These are phyloP conservation scores for Cytauxzoon felis DNA, from an alignment of 169 alveolate genomes.

Conservation along the genomic window DNA sequence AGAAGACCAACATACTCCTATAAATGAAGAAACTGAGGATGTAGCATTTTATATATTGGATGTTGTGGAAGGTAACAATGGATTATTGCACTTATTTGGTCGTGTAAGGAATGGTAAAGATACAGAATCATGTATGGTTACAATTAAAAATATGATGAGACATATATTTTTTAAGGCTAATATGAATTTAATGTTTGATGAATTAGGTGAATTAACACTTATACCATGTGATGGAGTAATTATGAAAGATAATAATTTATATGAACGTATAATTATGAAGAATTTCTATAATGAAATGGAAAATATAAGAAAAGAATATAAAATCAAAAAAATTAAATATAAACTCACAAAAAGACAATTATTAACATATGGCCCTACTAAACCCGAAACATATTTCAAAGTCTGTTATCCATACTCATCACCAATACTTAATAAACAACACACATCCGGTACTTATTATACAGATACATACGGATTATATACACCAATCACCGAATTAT, in stretches of 20 bases:
- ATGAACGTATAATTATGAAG: constrained; percentile 51
- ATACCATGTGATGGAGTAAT: constrained; percentile 1
- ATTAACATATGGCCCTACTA: constrained; percentile 57
- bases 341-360: constrained; percentile 60
- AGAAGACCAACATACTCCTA: background rate
- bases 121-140: constrained; percentile 56
- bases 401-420: constrained; percentile 55
- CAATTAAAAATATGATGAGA: constrained; percentile 45
- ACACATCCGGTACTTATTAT: constrained; percentile 22
- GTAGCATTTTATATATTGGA: constrained; percentile 50
- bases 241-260: constrained; percentile 11
- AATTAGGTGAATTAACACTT: constrained; percentile 6
- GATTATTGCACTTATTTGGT: constrained; percentile 47
- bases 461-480: constrained; percentile 60
- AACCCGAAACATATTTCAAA: constrained; percentile 41
- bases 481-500: constrained; percentile 61
- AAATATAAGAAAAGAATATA: constrained; percentile 33
- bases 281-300: constrained; percentile 47
- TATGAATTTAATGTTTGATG: constrained; percentile 47
- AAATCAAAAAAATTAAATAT: constrained; percentile 49
- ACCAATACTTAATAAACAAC: constrained; percentile 31
- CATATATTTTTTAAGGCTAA: constrained; percentile 51
- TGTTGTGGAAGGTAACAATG: constrained; percentile 33
- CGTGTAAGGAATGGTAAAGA: constrained; percentile 1
- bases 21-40: constrained; percentile 10